Evolutionary conservation across 139 green algal species (phyloP).

Genomic region (Diplosphaera chodatii): DNA sequence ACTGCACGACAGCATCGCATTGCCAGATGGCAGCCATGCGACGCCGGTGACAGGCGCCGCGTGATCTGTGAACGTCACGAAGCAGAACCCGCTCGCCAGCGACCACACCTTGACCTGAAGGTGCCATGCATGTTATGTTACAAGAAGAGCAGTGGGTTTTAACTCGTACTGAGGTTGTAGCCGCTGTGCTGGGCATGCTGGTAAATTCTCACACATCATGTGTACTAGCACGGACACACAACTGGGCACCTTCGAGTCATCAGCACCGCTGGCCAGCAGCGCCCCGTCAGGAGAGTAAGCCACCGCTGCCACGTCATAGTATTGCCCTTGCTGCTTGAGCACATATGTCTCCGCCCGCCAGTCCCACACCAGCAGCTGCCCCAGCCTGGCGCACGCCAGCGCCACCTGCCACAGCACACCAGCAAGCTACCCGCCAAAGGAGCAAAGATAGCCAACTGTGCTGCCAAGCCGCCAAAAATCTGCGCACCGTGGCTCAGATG

Average conservation of each 20-base stretch:
- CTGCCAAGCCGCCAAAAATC: too few relatives aligned
- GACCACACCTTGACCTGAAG: conserved; percentile 81
- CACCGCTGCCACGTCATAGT: conserved; percentile 63
- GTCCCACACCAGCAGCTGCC: conserved; percentile 98
- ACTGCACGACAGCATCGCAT: conserved; percentile 30
- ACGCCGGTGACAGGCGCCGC: conserved; percentile 75
- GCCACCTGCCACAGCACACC: too few relatives aligned
- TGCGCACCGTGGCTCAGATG: too few relatives aligned
- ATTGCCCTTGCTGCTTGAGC: conserved; percentile 82
- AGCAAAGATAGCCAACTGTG: too few relatives aligned
- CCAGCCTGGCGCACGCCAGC: conserved; percentile 75
- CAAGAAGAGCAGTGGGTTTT: too few relatives aligned
- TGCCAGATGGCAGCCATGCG: conserved; percentile 57
- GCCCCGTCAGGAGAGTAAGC: conserved; percentile 82
- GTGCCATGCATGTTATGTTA: background rate
- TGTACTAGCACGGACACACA: too few relatives aligned
- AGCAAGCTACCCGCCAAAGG: too few relatives aligned
- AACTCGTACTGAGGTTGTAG: too few relatives aligned
- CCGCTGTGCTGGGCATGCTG: too few relatives aligned
- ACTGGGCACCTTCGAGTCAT: conserved; percentile 71
- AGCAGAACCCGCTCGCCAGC: conserved; percentile 73
- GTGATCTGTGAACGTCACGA: conserved; percentile 93
- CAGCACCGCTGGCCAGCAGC: conserved; percentile 76
- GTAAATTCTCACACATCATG: too few relatives aligned
- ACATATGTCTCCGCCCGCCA: conserved; percentile 94